Evolutionary conservation across 192 early-diverging fungal species (phyloP).

Genomic region (Funneliformis geosporum): DNA sequence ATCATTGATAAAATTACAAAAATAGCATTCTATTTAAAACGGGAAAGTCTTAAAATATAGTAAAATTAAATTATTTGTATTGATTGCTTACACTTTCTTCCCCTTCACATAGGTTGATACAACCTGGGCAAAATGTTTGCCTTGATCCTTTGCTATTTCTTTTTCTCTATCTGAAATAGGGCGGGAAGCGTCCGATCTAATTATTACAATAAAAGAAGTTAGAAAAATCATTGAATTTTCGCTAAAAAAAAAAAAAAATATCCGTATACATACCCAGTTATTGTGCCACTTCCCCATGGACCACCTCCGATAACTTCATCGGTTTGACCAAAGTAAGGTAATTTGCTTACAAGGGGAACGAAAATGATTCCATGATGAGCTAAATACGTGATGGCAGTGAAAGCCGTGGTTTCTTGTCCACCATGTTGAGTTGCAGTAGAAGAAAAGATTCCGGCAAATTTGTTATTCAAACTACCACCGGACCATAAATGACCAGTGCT

Average conservation of each 20-base stretch:
- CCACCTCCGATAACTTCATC: constrained; percentile 68
- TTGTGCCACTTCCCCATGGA: constrained; percentile 40
- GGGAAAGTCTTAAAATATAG: not conserved
- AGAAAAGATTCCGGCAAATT: constrained; percentile 74
- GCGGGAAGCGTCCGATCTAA: not conserved
- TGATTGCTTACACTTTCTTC: constrained; percentile 24
- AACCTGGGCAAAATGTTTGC: constrained; percentile 58
- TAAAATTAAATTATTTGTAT: not conserved
- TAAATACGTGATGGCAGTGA: constrained; percentile 66
- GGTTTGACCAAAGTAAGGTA: constrained; percentile 55
- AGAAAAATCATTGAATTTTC: too few species aligned
- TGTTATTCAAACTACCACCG: constrained; percentile 60
- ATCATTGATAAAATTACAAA: too few species aligned
- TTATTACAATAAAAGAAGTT: too few species aligned
- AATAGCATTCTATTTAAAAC: too few species aligned
- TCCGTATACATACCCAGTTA: not conserved
- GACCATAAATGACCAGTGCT: constrained; percentile 45
- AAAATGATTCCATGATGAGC: constrained; percentile 81
- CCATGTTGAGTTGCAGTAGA: constrained; percentile 77
- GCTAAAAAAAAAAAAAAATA: too few species aligned
- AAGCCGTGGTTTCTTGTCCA: constrained; percentile 76
- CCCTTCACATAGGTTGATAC: constrained; percentile 38
- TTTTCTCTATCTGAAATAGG: constrained; percentile 57
- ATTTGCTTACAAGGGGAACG: constrained; percentile 67
- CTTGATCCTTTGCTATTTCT: constrained; percentile 62